Conservation (phyloP, 805 yeast species). For the Barnettozyma populi region DNA sequence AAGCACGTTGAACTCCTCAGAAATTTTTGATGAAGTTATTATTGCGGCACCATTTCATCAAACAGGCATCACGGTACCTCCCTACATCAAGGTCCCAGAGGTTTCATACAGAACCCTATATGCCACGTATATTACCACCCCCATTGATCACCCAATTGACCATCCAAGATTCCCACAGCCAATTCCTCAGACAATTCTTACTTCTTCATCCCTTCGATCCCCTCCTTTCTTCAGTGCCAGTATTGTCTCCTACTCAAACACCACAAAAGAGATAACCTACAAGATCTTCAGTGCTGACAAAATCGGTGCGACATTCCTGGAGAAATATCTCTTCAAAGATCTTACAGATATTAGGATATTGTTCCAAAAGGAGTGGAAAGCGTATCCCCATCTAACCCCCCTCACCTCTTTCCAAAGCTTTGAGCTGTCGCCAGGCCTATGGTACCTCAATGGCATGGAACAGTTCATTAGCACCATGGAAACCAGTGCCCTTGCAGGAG, state of each 20-base stretch:
- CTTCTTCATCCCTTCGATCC: conserved; percentile 1
- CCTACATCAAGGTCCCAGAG: conserved; percentile 6
- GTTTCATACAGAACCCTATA: conserved; percentile 35
- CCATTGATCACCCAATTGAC: conserved; percentile 18
- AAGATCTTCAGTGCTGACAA: conserved; percentile 35
- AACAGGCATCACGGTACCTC: conserved; percentile 22
- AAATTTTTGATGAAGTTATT: conserved; percentile 37
- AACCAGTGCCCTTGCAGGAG: conserved; percentile 44
- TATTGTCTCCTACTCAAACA: conserved; percentile 25
- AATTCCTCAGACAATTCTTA: conserved; percentile 26
- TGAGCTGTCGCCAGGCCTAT: conserved; percentile 29
- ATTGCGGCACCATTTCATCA: conserved; percentile 39
- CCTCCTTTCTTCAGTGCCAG: conserved; percentile 32
- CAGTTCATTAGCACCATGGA: conserved; percentile 47
- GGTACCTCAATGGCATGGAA: conserved; percentile 43
- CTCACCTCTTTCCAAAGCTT: conserved; percentile 25
- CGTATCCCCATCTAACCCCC: conserved; percentile 39
- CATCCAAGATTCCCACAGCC: conserved; percentile 15
- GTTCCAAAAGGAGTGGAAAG: conserved; percentile 35
- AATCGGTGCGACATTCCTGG: conserved; percentile 18
- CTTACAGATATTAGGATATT: conserved; percentile 19
- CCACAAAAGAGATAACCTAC: conserved; percentile 31
- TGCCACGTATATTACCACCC: conserved; percentile 32
- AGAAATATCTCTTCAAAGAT: conserved; percentile 19
- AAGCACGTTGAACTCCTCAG: conserved; percentile 1